Percentiles rank a stretch among this genome's conserved stretches.
These are phyloP conservation scores for Pisolithus albus DNA, from an alignment of 768 basidiomycete species.

Conservation along the genomic window DNA sequence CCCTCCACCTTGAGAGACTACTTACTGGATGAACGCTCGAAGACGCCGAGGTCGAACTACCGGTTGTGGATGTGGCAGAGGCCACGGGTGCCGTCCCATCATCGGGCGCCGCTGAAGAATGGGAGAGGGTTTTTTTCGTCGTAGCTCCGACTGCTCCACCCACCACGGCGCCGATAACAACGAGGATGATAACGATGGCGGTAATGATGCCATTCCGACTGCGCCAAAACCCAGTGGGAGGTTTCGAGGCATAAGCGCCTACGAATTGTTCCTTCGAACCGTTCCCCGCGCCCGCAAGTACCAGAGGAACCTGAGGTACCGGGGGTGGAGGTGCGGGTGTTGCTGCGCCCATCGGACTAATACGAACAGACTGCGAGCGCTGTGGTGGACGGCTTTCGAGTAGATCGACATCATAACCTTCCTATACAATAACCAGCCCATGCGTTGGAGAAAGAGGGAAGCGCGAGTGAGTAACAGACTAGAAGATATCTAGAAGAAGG, in stretches of 20 bases:
- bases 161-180: conserved; percentile 45
- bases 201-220: conserved; percentile 38
- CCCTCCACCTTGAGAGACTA: too few relatives aligned
- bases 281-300: conserved; percentile 6
- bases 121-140: too few relatives aligned
- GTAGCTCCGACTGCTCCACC: conserved; percentile 56
- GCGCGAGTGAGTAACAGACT: not conserved
- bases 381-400: conserved; percentile 20
- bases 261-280: conserved; percentile 10
- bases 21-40: too few relatives aligned
- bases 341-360: conserved; percentile 8
- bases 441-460: not conserved
- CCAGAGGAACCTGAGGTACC: conserved; percentile 2
- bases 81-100: too few relatives aligned
- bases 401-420: conserved; percentile 35
- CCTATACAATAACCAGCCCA: too few relatives aligned
- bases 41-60: too few relatives aligned
- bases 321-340: conserved; percentile 4
- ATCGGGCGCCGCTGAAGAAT: too few relatives aligned
- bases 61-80: too few relatives aligned
- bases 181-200: conserved; percentile 30
- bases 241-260: not conserved
- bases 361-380: conserved; percentile 12
- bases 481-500: not conserved
- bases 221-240: conserved; percentile 40